Conservation (phyloP, 176 grass and related monocot genomes). For the Oryza longistaminata region DNA sequence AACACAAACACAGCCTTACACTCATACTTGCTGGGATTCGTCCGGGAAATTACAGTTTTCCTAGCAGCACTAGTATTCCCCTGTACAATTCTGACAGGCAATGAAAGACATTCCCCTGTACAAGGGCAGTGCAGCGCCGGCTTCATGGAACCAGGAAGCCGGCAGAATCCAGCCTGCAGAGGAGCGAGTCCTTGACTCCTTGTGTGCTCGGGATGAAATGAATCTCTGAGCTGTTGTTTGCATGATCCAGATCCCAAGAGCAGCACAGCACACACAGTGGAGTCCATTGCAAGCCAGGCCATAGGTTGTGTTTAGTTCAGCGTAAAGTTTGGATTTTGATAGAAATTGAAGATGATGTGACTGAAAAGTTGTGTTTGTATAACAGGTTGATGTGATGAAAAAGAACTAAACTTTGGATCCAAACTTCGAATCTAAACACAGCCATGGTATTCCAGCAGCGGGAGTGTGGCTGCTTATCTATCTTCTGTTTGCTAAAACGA, state of each 20-base stretch:
- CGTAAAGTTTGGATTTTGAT: too few relatives aligned
- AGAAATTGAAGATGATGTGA: too few relatives aligned
- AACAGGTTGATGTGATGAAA: too few relatives aligned
- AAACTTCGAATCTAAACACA: too few relatives aligned
- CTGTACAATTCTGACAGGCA: too few relatives aligned
- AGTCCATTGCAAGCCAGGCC: slow-evolving; percentile 42
- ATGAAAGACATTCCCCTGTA: slow-evolving; percentile 42
- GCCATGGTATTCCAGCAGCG: too few relatives aligned
- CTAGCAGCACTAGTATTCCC: not conserved
- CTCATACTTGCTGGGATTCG: not conserved
- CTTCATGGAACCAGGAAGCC: slow-evolving; percentile 17
- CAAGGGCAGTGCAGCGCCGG: slow-evolving; percentile 23
- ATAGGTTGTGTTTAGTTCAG: not conserved
- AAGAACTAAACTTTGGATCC: too few relatives aligned
- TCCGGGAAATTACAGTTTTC: slow-evolving; percentile 6
- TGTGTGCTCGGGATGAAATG: slow-evolving; percentile 37
- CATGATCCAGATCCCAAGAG: slow-evolving; percentile 60
- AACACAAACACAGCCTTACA: too few relatives aligned
- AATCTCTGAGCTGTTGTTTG: slow-evolving; percentile 45
- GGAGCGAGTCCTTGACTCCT: not conserved
- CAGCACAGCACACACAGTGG: slow-evolving; percentile 38
- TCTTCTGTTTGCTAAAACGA: not conserved
- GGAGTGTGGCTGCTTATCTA: not conserved
- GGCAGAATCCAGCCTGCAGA: not conserved
- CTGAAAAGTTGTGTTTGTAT: too few relatives aligned